Percentiles rank a stretch among this genome's conserved stretches.
These are phyloP conservation scores for Tetrastigma voinierianum DNA, from an alignment of 164 flowering plant species.

Conservation along the genomic window DNA sequence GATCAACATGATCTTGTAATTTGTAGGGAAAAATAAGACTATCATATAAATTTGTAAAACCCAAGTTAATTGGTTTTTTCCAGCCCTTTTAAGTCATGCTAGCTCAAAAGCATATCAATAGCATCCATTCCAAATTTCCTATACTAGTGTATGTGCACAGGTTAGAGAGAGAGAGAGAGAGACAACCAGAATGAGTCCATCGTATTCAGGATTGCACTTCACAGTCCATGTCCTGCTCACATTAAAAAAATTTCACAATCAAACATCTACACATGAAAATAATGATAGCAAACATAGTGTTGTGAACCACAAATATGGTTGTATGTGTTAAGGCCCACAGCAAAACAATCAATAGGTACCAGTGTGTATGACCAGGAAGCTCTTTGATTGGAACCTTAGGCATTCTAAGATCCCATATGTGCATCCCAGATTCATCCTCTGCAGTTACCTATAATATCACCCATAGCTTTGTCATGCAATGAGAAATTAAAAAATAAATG, in stretches of 20 bases:
- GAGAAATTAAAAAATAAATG: too few species aligned
- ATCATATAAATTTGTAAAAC: too few species aligned
- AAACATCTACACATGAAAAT: not conserved
- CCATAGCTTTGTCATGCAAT: not conserved
- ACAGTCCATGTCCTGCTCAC: conserved; percentile 90
- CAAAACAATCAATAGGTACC: conserved; percentile 38
- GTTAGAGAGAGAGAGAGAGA: conserved; percentile 1
- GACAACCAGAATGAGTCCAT: conserved; percentile 86
- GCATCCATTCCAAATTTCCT: not conserved
- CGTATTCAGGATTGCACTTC: conserved; percentile 82
- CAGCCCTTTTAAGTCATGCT: not conserved
- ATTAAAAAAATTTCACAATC: conserved; percentile 3
- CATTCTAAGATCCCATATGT: conserved; percentile 91
- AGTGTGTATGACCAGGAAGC: conserved; percentile 96
- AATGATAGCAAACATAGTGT: not conserved
- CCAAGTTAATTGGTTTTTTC: too few species aligned
- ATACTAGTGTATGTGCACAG: not conserved
- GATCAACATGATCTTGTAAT: not conserved
- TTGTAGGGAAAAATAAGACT: too few species aligned
- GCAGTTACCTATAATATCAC: conserved; percentile 70
- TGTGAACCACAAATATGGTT: not conserved
- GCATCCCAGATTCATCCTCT: conserved; percentile 90
- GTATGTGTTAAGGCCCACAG: not conserved
- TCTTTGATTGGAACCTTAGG: conserved; percentile 64
- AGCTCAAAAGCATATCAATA: not conserved